Evolutionary conservation across 2,329 filamentous ascomycete genomes (phyloP).

Genomic region (Apiospora kogelbergensis): DNA sequence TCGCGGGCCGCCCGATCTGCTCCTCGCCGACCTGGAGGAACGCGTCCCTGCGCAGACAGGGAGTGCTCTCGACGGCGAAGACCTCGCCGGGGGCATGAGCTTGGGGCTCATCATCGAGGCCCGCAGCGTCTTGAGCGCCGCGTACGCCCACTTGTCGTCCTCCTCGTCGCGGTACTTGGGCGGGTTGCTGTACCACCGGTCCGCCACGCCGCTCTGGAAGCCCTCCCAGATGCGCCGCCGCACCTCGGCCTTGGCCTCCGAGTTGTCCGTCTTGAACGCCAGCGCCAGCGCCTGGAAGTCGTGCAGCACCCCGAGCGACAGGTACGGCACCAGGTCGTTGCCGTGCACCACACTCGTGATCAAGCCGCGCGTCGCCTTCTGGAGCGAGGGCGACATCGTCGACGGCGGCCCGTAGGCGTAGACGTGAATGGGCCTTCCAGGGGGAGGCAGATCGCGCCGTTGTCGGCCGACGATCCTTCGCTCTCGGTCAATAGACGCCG

Average conservation of each 20-base stretch:
- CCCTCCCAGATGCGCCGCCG: constrained; percentile 65
- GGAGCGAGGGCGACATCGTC: constrained; percentile 68
- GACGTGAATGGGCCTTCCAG: constrained; percentile 72
- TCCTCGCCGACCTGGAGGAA: constrained; percentile 50
- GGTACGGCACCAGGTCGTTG: constrained; percentile 70
- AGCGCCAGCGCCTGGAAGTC: constrained; percentile 72
- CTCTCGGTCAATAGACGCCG: constrained; percentile 38
- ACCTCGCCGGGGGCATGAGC: constrained; percentile 76
- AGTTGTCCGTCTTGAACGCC: constrained; percentile 71
- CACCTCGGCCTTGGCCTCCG: constrained; percentile 66
- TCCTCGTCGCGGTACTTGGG: constrained; percentile 43
- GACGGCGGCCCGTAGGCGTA: constrained; percentile 77
- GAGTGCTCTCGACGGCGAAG: constrained; percentile 68
- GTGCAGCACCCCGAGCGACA: constrained; percentile 72
- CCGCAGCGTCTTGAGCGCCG: constrained; percentile 64
- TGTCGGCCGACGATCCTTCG: constrained; percentile 14
- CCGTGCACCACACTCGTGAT: constrained; percentile 75
- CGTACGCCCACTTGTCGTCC: constrained; percentile 69
- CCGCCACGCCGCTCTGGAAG: constrained; percentile 59
- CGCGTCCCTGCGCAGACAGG: constrained; percentile 66
- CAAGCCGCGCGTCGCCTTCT: constrained; percentile 68
- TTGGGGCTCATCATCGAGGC: constrained; percentile 69
- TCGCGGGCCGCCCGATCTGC: constrained; percentile 64
- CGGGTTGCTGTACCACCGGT: constrained; percentile 58
- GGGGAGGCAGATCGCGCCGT: constrained; percentile 54